A percentile compares a stretch with the other conserved stretches of the same genome.
These are phyloP conservation scores for Suhomyces terraborum DNA, from an alignment of 1,139 yeast genomes.

Conservation along the genomic window DNA sequence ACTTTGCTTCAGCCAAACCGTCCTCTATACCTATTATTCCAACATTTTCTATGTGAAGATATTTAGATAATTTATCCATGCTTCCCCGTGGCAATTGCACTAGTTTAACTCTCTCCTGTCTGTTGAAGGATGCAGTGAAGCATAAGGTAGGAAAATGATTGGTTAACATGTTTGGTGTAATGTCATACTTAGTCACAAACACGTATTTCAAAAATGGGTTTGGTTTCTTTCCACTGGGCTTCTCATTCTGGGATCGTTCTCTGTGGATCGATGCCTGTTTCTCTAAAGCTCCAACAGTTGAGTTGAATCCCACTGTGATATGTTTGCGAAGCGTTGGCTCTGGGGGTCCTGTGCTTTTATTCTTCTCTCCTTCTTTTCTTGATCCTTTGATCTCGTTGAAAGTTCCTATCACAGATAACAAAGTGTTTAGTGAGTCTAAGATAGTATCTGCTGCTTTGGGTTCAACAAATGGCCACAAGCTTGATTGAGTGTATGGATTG, in stretches of 20 bases:
- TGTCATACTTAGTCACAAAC: slow-evolving; percentile 57
- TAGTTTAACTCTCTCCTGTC: slow-evolving; percentile 42
- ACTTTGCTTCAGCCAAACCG: slow-evolving; percentile 26
- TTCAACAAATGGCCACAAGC: slow-evolving; percentile 53
- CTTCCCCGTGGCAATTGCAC: slow-evolving; percentile 57
- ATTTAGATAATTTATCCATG: slow-evolving; percentile 35
- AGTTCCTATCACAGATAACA: slow-evolving; percentile 40
- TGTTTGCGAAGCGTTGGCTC: slow-evolving; percentile 29
- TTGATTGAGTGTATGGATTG: slow-evolving; percentile 56
- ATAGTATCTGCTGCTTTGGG: slow-evolving; percentile 40
- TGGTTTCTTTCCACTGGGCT: slow-evolving; percentile 9
- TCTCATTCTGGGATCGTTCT: slow-evolving; percentile 12
- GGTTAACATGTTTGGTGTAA: slow-evolving; percentile 48
- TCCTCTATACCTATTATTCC: slow-evolving; percentile 35
- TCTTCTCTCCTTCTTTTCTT: slow-evolving; percentile 7
- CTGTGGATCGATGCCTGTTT: slow-evolving; percentile 39
- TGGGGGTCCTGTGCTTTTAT: slow-evolving; percentile 14
- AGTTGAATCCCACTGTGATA: slow-evolving; percentile 55
- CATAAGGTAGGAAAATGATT: slow-evolving; percentile 56
- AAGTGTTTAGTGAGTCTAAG: slow-evolving; percentile 39
- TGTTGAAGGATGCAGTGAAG: slow-evolving; percentile 42
- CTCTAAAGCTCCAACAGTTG: slow-evolving; percentile 53
- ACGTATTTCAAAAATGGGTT: slow-evolving; percentile 36
- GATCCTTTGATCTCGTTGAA: slow-evolving; percentile 26
- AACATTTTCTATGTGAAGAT: slow-evolving; percentile 29